Evolutionary conservation across 768 basidiomycete species (phyloP).

Genomic region (Hygrocybe coccinea): DNA sequence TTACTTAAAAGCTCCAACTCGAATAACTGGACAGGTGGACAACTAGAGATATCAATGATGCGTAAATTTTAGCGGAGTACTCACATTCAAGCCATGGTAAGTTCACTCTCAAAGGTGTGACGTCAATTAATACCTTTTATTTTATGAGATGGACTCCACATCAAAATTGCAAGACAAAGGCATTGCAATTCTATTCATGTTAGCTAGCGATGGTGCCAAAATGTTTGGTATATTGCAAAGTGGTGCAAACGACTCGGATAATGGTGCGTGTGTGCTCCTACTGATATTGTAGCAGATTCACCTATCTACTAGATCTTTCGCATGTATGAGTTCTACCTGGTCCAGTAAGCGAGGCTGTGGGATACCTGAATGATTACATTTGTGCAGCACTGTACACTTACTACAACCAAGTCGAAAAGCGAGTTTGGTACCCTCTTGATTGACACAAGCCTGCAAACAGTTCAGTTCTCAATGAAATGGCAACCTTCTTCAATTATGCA

Average conservation of each 20-base stretch:
- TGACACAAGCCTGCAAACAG: background rate
- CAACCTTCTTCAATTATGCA: constrained; percentile 6
- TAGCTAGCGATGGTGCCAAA: no score
- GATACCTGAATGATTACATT: no score
- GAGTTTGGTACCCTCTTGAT: background rate
- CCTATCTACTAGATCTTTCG: no score
- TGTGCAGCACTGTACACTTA: no score
- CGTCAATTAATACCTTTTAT: background rate
- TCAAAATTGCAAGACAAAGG: background rate
- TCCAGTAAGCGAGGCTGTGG: no score
- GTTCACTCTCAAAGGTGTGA: background rate
- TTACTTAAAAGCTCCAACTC: constrained; percentile 25
- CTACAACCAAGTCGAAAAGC: no score
- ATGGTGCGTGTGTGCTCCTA: no score
- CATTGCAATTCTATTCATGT: no score
- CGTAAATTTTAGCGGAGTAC: constrained; percentile 18
- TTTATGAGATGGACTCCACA: background rate
- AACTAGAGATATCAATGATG: constrained; percentile 29
- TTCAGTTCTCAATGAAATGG: background rate
- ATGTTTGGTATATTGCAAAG: no score
- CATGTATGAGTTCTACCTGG: no score
- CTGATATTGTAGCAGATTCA: no score
- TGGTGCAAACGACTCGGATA: no score
- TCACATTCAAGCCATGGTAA: constrained; percentile 12
- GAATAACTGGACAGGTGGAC: constrained; percentile 26